Conservation (phyloP, 148 eudicot species). For the Camellia sinensis region DNA sequence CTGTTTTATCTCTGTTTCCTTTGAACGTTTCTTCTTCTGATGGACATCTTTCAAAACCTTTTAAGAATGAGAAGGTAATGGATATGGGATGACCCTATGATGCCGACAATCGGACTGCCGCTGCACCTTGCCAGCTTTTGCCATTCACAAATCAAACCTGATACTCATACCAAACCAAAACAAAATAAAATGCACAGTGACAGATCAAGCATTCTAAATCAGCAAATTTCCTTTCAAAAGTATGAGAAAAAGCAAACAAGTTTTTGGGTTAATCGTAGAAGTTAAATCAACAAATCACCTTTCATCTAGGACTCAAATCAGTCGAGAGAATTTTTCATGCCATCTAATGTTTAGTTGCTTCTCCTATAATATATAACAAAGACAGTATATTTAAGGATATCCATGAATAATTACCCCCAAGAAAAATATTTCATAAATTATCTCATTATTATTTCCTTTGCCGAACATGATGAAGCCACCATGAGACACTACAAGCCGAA, state of each 20-base stretch:
- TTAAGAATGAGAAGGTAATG: slow-evolving; percentile 34
- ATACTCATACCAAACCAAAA: slow-evolving; percentile 16
- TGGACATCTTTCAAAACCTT: slow-evolving; percentile 40
- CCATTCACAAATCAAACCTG: slow-evolving; percentile 42
- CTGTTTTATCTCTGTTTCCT: slow-evolving; percentile 30
- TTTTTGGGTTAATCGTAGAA: not conserved
- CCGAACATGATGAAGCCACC: not conserved
- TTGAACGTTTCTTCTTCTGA: slow-evolving; percentile 23
- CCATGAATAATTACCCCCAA: not conserved
- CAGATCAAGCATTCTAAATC: not conserved
- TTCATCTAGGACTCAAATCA: not conserved
- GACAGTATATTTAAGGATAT: not conserved
- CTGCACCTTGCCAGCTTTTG: slow-evolving; percentile 48
- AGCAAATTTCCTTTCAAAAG: not conserved
- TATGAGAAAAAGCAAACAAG: not conserved
- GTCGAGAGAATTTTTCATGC: not conserved
- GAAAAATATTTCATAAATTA: not conserved
- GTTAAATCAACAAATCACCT: not conserved
- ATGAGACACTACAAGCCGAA: no score
- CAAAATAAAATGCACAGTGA: not conserved
- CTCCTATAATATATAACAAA: not conserved
- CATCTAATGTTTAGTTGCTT: not conserved
- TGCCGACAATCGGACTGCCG: slow-evolving; percentile 30
- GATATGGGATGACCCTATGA: slow-evolving; percentile 22
- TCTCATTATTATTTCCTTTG: not conserved